phyloP scores from a whole-genome alignment of 768 basidiomycete genomes.

The Amanita subjunquillea region DNA sequence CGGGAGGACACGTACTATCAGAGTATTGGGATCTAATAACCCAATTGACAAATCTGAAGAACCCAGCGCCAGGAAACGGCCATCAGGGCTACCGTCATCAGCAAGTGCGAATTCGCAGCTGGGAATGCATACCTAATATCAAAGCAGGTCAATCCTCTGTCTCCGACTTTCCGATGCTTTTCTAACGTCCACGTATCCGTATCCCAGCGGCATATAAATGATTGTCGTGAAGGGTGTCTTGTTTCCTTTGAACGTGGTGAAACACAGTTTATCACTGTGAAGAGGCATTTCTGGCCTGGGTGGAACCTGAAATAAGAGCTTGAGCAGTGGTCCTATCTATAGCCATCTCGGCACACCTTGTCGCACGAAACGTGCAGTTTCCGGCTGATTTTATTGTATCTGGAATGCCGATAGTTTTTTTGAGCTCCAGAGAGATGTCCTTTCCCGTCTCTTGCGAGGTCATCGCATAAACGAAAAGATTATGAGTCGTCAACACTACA shows the following conservation, averaged over 20 bases:
- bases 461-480: constrained; percentile 48
- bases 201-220: constrained; percentile 68
- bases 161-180: constrained; percentile 62
- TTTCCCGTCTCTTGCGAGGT: constrained; percentile 27
- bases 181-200: constrained; percentile 56
- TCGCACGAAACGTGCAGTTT: constrained; percentile 56
- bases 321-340: background rate
- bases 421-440: constrained; percentile 15
- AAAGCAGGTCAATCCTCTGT: constrained; percentile 78
- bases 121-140: constrained; percentile 57
- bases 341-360: constrained; percentile 27
- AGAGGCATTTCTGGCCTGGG: constrained; percentile 43
- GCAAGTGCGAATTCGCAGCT: background rate
- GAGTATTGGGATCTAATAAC: constrained; percentile 66
- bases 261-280: constrained; percentile 62
- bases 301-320: constrained; percentile 35
- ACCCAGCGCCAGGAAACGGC: constrained; percentile 76
- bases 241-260: constrained; percentile 45
- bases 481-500: constrained; percentile 53
- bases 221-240: constrained; percentile 46
- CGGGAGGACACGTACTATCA: constrained; percentile 46
- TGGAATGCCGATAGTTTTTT: background rate
- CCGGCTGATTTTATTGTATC: constrained; percentile 29
- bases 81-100: constrained; percentile 51
- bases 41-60: constrained; percentile 82